Conservation (phyloP, 345 rosid genomes). For the Ceriops tagal region DNA sequence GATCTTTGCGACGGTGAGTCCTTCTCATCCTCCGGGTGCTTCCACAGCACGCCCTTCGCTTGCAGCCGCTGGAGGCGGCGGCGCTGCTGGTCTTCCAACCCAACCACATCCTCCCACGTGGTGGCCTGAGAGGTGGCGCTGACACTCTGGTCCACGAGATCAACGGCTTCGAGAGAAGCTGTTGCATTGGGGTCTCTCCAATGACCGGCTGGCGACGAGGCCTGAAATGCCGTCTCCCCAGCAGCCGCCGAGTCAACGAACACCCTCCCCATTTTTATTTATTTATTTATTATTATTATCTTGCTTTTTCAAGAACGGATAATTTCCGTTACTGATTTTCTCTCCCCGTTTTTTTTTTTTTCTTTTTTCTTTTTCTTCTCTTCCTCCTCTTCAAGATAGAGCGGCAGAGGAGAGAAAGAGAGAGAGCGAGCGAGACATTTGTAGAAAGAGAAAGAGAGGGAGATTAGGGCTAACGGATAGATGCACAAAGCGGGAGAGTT, state of each 20-base stretch:
- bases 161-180: conserved; percentile 44
- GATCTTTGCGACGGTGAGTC: conserved; percentile 31
- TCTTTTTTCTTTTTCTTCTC: neutral
- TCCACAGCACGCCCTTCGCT: conserved; percentile 83
- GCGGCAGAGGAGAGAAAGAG: conserved; percentile 16
- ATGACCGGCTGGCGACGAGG: conserved; percentile 54
- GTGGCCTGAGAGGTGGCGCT: conserved; percentile 5
- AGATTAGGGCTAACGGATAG: conserved; percentile 60
- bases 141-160: conserved; percentile 42
- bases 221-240: conserved; percentile 51
- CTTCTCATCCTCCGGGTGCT: conserved; percentile 52
- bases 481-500: conserved; percentile 48
- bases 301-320: neutral
- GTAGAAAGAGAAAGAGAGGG: conserved; percentile 10
- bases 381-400: conserved; percentile 17
- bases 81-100: conserved; percentile 87
- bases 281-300: too few species aligned
- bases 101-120: conserved; percentile 77
- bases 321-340: conserved; percentile 1
- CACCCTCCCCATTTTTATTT: conserved; percentile 67
- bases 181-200: conserved; percentile 53
- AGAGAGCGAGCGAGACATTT: conserved; percentile 23
- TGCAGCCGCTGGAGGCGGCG: conserved; percentile 70
- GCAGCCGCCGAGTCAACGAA: conserved; percentile 72
- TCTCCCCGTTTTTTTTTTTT: neutral